phyloP scores from a whole-genome alignment of 257 asterid species.

The Solanum ahanhuiri region DNA sequence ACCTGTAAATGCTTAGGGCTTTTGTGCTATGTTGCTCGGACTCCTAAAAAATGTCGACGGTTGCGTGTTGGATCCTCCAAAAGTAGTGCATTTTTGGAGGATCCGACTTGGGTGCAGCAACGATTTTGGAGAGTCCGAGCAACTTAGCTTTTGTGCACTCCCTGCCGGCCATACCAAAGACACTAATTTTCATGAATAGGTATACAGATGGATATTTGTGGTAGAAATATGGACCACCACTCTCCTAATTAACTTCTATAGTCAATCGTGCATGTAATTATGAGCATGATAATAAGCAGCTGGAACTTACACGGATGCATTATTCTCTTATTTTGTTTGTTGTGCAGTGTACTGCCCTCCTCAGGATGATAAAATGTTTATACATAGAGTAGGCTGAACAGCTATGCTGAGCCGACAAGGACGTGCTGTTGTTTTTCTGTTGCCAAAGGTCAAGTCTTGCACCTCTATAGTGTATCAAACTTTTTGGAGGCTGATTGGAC shows the following conservation, averaged over 20 bases:
- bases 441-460: constrained; percentile 53
- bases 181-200: not conserved
- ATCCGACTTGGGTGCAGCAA: too few species aligned
- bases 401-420: constrained; percentile 93
- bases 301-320: constrained; percentile 2
- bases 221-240: not conserved
- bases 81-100: too few species aligned
- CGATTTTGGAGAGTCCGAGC: too few species aligned
- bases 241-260: not conserved
- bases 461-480: not conserved
- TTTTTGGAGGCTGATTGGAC: not conserved
- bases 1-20: not conserved
- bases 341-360: constrained; percentile 79
- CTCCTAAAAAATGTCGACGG: too few species aligned
- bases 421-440: constrained; percentile 60
- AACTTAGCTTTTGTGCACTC: not conserved
- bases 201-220: not conserved
- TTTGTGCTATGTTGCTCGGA: not conserved
- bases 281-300: constrained; percentile 4
- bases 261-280: not conserved
- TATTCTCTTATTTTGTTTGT: constrained; percentile 5
- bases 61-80: too few species aligned
- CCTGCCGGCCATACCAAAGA: not conserved
- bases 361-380: constrained; percentile 81
- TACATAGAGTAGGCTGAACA: constrained; percentile 94